Conservation (phyloP, 352 stramenopile genomes). For the Pythium volutum region DNA sequence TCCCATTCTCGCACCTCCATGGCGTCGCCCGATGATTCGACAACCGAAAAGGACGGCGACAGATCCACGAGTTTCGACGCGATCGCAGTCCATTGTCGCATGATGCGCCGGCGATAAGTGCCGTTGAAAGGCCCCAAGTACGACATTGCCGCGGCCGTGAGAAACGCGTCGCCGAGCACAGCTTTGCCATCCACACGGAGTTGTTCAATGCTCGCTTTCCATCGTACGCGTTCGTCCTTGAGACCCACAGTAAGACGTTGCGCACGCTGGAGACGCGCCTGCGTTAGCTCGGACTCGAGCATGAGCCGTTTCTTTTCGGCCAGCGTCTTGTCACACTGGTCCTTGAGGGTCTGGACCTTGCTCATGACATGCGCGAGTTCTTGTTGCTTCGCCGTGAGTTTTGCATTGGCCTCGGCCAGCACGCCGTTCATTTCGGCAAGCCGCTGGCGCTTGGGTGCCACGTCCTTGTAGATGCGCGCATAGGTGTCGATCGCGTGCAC, state of each 20-base stretch:
- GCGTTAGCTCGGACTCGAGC: slow-evolving; percentile 59
- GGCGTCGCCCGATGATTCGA: slow-evolving; percentile 70
- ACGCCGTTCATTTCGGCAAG: slow-evolving; percentile 72
- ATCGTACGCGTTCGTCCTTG: slow-evolving; percentile 64
- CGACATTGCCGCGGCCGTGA: slow-evolving; percentile 52
- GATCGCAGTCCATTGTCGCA: slow-evolving; percentile 34
- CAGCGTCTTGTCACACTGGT: slow-evolving; percentile 58
- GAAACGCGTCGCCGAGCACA: slow-evolving; percentile 60
- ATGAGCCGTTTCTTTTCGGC: slow-evolving; percentile 67
- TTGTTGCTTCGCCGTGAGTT: slow-evolving; percentile 63
- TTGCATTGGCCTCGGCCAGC: slow-evolving; percentile 65
- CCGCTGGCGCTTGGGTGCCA: slow-evolving; percentile 68
- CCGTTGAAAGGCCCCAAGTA: slow-evolving; percentile 73
- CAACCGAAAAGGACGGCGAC: slow-evolving; percentile 51
- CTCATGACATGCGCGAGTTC: slow-evolving; percentile 56
- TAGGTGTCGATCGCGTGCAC: slow-evolving; percentile 85
- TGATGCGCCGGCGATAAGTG: slow-evolving; percentile 32
- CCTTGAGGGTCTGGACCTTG: slow-evolving; percentile 51
- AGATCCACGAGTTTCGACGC: slow-evolving; percentile 26
- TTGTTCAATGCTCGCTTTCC: slow-evolving; percentile 62
- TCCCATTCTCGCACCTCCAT: slow-evolving; percentile 88
- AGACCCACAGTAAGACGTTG: slow-evolving; percentile 66
- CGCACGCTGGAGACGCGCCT: slow-evolving; percentile 47
- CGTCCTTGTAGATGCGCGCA: slow-evolving; percentile 64
- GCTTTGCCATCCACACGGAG: slow-evolving; percentile 40